These are phyloP conservation scores for Parasarocladium wereldwijsianum DNA, from an alignment of 2,329 filamentous ascomycete species.

Conservation along the genomic window DNA sequence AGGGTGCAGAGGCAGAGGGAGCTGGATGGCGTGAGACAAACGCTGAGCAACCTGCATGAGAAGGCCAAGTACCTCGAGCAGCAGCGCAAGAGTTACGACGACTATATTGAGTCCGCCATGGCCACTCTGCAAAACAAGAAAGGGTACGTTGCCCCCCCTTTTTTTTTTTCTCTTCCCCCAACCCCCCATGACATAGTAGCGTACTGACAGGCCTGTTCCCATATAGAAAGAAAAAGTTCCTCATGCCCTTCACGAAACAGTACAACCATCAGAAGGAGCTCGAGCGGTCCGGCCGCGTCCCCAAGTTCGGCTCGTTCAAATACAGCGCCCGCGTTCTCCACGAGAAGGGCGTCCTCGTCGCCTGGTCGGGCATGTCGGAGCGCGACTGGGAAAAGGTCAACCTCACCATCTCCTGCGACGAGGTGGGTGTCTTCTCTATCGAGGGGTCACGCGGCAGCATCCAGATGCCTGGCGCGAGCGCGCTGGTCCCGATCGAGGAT, in stretches of 20 bases:
- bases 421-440: slow-evolving; percentile 85
- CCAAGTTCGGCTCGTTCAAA: slow-evolving; percentile 96
- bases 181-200: not conserved
- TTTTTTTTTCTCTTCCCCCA: not conserved
- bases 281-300: slow-evolving; percentile 78
- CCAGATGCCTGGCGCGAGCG: slow-evolving; percentile 88
- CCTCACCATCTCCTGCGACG: slow-evolving; percentile 84
- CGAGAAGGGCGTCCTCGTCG: slow-evolving; percentile 86
- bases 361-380: slow-evolving; percentile 75
- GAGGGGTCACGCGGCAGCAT: slow-evolving; percentile 86
- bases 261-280: slow-evolving; percentile 98
- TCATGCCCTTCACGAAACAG: slow-evolving; percentile 94
- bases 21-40: slow-evolving; percentile 67
- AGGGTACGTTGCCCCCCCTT: slow-evolving; percentile 37
- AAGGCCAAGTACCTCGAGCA: slow-evolving; percentile 89
- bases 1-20: slow-evolving; percentile 85
- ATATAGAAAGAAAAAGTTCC: slow-evolving; percentile 72
- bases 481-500: slow-evolving; percentile 80
- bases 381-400: slow-evolving; percentile 84
- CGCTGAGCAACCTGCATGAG: slow-evolving; percentile 60
- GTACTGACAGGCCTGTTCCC: slow-evolving; percentile 6
- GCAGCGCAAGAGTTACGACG: slow-evolving; percentile 93
- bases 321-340: slow-evolving; percentile 80
- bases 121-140: slow-evolving; percentile 93
- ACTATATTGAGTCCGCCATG: slow-evolving; percentile 99